Evolutionary conservation across 169 alveolate species (phyloP).

Genomic region (Plasmodium gonderi): DNA sequence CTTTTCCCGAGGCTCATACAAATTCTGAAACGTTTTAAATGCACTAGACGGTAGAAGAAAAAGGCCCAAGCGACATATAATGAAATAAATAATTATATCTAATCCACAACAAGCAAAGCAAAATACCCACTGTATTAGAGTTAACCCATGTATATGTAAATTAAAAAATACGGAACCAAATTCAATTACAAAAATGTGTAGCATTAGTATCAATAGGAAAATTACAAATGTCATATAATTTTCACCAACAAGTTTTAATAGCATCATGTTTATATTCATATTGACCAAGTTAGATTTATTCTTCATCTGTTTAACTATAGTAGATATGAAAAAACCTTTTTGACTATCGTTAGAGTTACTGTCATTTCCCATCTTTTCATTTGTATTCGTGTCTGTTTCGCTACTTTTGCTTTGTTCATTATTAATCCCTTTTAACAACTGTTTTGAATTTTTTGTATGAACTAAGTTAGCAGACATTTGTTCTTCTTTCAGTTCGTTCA

Average conservation of each 20-base stretch:
- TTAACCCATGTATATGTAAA: conserved; percentile 55
- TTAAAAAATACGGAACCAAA: conserved; percentile 49
- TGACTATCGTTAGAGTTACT: not conserved
- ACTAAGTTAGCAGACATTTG: not conserved
- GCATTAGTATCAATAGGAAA: not conserved
- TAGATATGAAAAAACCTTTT: not conserved
- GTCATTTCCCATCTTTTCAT: not conserved
- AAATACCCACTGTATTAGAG: conserved; percentile 31
- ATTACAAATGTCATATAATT: conserved; percentile 23
- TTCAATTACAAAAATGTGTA: conserved; percentile 37
- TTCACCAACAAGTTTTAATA: conserved; percentile 9
- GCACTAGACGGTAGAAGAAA: conserved; percentile 11
- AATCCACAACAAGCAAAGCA: conserved; percentile 35
- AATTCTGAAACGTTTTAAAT: conserved; percentile 18
- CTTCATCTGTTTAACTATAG: not conserved
- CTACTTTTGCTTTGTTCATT: not conserved
- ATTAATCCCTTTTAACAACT: not conserved
- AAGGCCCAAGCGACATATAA: not conserved
- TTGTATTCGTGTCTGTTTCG: not conserved
- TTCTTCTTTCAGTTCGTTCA: conserved; percentile 3
- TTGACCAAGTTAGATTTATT: not conserved
- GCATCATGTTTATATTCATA: not conserved
- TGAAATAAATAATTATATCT: conserved; percentile 12
- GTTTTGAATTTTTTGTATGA: not conserved
- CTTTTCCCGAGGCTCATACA: conserved; percentile 19